Evolutionary conservation across 345 rosid genomes (phyloP), one percentile per base, ranked within the genome.

Genomic region (rapeseed (Brassica napus)): DNA sequence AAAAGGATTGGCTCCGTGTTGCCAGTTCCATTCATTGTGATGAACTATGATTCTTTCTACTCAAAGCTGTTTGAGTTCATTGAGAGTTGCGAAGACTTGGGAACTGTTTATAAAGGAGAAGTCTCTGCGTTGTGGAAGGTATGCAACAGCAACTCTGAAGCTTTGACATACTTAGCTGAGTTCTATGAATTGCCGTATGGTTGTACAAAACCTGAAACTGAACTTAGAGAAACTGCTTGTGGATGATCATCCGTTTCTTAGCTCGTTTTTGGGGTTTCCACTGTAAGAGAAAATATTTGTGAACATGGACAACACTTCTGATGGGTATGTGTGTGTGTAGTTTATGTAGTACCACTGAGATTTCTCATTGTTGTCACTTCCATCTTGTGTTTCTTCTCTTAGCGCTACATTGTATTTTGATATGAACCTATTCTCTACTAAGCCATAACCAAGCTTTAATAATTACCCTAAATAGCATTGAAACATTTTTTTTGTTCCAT

Each of bases 21-120:
- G 65, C 95, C 91, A 0, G 92, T 94, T 76, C 97, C 97, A 0
- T 92, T 94, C 79, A 79, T 90, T 14, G 86, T 94, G 82, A 90
- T 94, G 97, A 94, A 94, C 79, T 94, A 91, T 16, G 88, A 90
- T 73, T 88, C 94, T 11, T 92, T 84, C 83, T 94, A 92, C 68
- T 54, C 79, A 9, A 94, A 94, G 82, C 85, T 94, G 68, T 73
- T 94, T 9, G 94, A 91, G 62, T 94, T 94, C 77, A 88, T 94
- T n/a, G 83, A 79, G 44, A 85, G 77, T 73, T 94, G 97, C 42
- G 93, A 89, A 89, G 52, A 71, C 23, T 88, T 86, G 92, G 98
- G 98, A 62, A 87, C 90, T 8, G 85, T 92, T 75, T 85, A 86
- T 14, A 77, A 83, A 84, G 95, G 93, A 72, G 97, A 94, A 78